Evolutionary conservation across 495 filamentous ascomycete species (phyloP).

Genomic region (Rhypophila decipiens): DNA sequence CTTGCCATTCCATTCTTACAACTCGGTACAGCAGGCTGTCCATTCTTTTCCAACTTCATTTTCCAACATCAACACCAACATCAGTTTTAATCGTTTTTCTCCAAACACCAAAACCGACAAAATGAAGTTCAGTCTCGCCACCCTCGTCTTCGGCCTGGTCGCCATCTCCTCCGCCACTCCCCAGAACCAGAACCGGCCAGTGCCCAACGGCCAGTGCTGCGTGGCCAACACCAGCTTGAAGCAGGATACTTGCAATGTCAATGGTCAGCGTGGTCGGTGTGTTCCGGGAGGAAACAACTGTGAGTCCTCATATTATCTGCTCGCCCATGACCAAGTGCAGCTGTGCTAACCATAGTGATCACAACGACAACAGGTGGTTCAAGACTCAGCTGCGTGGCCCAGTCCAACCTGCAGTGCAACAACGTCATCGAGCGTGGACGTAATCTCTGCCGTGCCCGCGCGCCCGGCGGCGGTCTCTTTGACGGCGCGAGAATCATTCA

Average conservation of each 20-base stretch:
- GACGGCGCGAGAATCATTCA: conserved; percentile 17
- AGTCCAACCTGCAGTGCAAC: conserved; percentile 18
- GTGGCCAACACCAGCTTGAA: conserved; percentile 24
- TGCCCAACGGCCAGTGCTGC: conserved; percentile 25
- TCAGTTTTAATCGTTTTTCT: no score
- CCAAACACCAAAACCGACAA: no score
- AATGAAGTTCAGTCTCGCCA: conserved; percentile 17
- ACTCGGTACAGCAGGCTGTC: no score
- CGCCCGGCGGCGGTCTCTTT: conserved; percentile 13
- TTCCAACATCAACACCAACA: no score
- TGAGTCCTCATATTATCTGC: conserved; percentile 3
- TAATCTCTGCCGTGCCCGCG: conserved; percentile 17
- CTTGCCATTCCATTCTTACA: no score
- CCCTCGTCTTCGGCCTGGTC: conserved; percentile 16
- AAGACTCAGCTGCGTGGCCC: conserved; percentile 18
- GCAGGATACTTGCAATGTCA: conserved; percentile 25
- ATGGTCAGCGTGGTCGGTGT: conserved; percentile 19
- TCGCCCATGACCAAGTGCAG: neutral
- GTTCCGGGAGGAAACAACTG: conserved; percentile 22
- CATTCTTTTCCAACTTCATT: no score
- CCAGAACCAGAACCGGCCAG: conserved; percentile 21
- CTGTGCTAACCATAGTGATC: neutral
- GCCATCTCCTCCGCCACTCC: conserved; percentile 12
- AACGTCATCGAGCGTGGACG: conserved; percentile 22
- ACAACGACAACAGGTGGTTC: conserved; percentile 12